Conservation (phyloP, 2,329 filamentous ascomycete genomes). For the Leptoxyphium fumago region DNA sequence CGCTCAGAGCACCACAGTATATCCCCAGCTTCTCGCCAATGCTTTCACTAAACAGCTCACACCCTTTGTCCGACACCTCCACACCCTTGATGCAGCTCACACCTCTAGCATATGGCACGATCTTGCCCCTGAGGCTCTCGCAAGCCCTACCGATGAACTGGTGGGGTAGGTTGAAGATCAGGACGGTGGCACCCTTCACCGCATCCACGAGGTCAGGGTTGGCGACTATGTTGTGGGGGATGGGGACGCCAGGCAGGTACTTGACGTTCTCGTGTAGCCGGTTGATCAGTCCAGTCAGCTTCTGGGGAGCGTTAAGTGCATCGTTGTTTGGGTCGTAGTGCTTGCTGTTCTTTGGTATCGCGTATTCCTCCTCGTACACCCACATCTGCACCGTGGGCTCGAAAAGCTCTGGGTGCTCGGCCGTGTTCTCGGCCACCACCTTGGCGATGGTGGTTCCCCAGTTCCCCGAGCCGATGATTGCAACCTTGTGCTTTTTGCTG, state of each 20-base stretch:
- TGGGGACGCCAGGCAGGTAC: conserved; percentile 77
- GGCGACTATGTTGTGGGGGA: conserved; percentile 71
- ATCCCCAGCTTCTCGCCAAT: conserved; percentile 86
- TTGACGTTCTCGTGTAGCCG: conserved; percentile 89
- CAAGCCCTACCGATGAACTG: conserved; percentile 87
- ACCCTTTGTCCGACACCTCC: conserved; percentile 71
- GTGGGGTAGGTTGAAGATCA: conserved; percentile 93
- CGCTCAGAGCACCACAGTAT: conserved; percentile 89
- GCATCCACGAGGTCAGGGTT: conserved; percentile 69
- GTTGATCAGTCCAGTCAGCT: conserved; percentile 88
- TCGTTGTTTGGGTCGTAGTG: conserved; percentile 51
- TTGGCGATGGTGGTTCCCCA: conserved; percentile 98
- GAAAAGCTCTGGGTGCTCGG: conserved; percentile 63
- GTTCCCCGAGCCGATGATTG: conserved; percentile 89
- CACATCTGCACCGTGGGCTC: conserved; percentile 92
- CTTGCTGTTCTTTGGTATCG: conserved; percentile 54
- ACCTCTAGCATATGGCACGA: conserved; percentile 79
- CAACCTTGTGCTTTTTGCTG: conserved; percentile 75
- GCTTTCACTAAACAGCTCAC: conserved; percentile 85
- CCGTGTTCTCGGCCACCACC: conserved; percentile 86
- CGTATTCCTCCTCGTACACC: conserved; percentile 90
- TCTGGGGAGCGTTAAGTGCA: conserved; percentile 53
- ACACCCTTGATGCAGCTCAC: conserved; percentile 98
- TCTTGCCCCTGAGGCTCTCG: conserved; percentile 70
- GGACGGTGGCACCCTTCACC: conserved; percentile 69